Evolutionary conservation across 306 rosid genomes (phyloP), one percentile per base, ranked within the genome.

Genomic region (Corylus americana): DNA sequence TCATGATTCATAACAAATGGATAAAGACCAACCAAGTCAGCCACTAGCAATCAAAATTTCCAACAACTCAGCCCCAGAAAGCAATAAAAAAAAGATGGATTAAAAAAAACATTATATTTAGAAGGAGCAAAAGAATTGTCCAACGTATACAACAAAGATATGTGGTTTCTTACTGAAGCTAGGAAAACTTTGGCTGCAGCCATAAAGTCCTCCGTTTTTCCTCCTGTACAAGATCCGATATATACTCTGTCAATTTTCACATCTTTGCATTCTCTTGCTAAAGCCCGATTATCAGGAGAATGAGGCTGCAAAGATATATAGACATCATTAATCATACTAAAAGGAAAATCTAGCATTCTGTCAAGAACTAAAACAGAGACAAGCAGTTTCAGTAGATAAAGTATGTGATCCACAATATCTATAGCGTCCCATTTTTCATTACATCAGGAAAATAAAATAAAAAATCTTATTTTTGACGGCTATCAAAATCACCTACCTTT

Each of bases 261-360:
- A 83, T 91, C 97, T 91, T 89, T 93, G 91, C 96, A 91, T 82
- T 93, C 98, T 84, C 97, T 93, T 76, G 98, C 97, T 84, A 93
- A 87, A 79, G 98, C 93, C 22, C 93, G 93, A 74, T 95, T 95
- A 86, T 95, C 98, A 0, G 98, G 99, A 77, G 96, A 90, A 88
- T 95, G 98, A 78, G 98, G 98, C 98, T 94, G 95, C 86, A 82
- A 71, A 77, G 31, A 71, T 16, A 61, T 3, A 72, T 25, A 55
- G 18, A 77, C 50, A 35, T 67, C 53, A 77, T 87, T 64, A 87
- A 67, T 70, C 22, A n/a, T 4, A 49, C 44, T 66, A 53, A 31
- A 57, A 29, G 54, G 73, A n/a, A 71, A 47, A 5, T 37, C 7
- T 12, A 54, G 55, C 57, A 29, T 5, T 5, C 8, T 49, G 7